Evolutionary conservation across 148 eudicot species (phyloP).

Genomic region (Suaeda aralocaspica): DNA sequence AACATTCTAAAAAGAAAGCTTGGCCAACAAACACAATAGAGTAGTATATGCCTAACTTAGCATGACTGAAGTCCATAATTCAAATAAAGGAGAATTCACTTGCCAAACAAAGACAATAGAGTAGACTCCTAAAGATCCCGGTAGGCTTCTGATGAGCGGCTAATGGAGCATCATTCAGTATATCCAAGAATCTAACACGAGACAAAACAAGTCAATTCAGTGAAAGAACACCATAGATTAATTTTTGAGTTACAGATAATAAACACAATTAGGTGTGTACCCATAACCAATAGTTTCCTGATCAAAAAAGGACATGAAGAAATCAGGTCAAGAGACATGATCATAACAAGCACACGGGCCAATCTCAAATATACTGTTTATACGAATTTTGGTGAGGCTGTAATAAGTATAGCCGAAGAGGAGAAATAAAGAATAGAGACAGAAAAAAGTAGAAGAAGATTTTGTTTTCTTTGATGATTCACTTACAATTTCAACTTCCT

Average conservation of each 20-base stretch:
- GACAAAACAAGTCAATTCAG: conserved; percentile 20
- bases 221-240: neutral
- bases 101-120: conserved; percentile 84
- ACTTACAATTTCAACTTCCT: no score
- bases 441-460: no score
- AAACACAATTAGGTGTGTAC: no score
- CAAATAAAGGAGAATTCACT: conserved; percentile 37
- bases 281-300: no score
- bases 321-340: neutral
- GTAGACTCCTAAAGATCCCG: conserved; percentile 62
- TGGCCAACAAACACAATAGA: no score
- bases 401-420: no score
- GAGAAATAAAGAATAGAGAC: no score
- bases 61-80: conserved; percentile 8
- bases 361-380: neutral
- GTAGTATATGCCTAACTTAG: no score
- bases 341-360: neutral
- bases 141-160: conserved; percentile 84
- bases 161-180: conserved; percentile 87
- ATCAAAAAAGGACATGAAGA: neutral
- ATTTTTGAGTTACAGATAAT: no score
- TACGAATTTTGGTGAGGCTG: no score
- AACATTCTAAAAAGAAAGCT: no score
- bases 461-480: no score
- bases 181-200: conserved; percentile 68